These are phyloP conservation scores for Licmophora abbreviata DNA, from an alignment of 108 stramenopile species.

Conservation along the genomic window DNA sequence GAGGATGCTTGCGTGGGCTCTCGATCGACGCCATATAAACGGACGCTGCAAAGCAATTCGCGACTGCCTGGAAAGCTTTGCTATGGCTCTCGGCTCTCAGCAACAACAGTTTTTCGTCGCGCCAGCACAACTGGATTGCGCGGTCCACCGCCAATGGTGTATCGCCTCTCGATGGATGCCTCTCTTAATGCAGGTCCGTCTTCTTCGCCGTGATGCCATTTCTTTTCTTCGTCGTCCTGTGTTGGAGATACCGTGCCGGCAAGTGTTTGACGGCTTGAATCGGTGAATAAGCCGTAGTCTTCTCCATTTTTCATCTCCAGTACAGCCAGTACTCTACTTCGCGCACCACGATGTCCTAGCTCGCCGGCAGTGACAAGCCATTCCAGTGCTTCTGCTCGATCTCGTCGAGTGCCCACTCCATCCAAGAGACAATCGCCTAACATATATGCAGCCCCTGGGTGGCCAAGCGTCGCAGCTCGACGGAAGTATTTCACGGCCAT, in stretches of 20 bases:
- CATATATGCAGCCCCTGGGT: slow-evolving; percentile 60
- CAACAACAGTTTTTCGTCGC: slow-evolving; percentile 35
- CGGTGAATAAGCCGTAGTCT: slow-evolving; percentile 31
- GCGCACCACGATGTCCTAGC: slow-evolving; percentile 52
- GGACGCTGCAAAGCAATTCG: too few species aligned
- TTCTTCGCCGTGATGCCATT: slow-evolving; percentile 20
- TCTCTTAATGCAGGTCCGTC: slow-evolving; percentile 9
- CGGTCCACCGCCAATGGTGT: slow-evolving; percentile 30
- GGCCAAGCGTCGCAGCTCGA: slow-evolving; percentile 34
- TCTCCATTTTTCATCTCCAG: slow-evolving; percentile 30
- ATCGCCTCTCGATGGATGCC: slow-evolving; percentile 14
- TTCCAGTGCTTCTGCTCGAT: slow-evolving; percentile 39
- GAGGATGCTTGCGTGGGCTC: too few species aligned
- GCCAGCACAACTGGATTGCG: slow-evolving; percentile 27
- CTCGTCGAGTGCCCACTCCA: slow-evolving; percentile 34
- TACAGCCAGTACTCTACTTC: slow-evolving; percentile 43
- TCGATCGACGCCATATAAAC: too few species aligned
- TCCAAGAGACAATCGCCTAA: slow-evolving; percentile 54
- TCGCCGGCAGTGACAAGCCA: slow-evolving; percentile 52
- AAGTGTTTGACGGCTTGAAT: slow-evolving; percentile 31
- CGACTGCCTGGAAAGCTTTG: too few species aligned
- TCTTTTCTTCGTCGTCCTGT: slow-evolving; percentile 9
- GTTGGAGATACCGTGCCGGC: not conserved
- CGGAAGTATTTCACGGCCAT: slow-evolving; percentile 31
- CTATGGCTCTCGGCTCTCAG: slow-evolving; percentile 24